Percentiles rank a stretch among this genome's conserved stretches.
Evolutionary conservation across 2,329 filamentous ascomycete species (phyloP).

Genomic region (Dactylella cylindrospora): DNA sequence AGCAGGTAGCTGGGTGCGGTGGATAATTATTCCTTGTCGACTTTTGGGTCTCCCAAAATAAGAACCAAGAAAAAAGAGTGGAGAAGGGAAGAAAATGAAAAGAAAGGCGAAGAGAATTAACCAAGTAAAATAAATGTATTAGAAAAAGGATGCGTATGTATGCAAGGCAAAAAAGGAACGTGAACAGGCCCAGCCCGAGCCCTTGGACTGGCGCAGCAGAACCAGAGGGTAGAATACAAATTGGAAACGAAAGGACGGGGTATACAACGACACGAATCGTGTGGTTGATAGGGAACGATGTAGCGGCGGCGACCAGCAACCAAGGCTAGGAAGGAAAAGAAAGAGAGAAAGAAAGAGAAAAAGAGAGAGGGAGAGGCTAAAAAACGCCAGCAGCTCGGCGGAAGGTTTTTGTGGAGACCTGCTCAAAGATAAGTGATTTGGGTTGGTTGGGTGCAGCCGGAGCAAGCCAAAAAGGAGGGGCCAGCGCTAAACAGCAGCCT

Average conservation of each 20-base stretch:
- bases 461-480: slow-evolving; percentile 20
- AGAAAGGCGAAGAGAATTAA: slow-evolving; percentile 45
- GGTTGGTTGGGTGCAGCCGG: not conserved
- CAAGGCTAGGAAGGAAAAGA: slow-evolving; percentile 49
- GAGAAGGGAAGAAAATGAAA: slow-evolving; percentile 52
- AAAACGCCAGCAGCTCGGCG: slow-evolving; percentile 14
- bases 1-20: no score
- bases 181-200: slow-evolving; percentile 50
- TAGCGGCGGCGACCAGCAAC: not conserved
- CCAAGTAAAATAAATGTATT: not conserved
- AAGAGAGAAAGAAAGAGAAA: slow-evolving; percentile 50
- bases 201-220: slow-evolving; percentile 44
- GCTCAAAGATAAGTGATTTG: slow-evolving; percentile 43
- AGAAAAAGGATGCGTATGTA: not conserved
- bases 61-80: slow-evolving; percentile 48
- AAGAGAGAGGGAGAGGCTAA: slow-evolving; percentile 45
- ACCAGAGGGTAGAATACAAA: not conserved
- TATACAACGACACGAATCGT: no score
- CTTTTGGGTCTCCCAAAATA: not conserved
- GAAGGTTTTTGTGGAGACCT: slow-evolving; percentile 41
- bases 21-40: no score
- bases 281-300: not conserved
- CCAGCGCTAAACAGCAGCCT: slow-evolving; percentile 41
- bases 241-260: not conserved
- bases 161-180: slow-evolving; percentile 11